These are phyloP conservation scores for Colletotrichum plurivorum DNA, from an alignment of 2,329 filamentous ascomycete species.

Conservation along the genomic window DNA sequence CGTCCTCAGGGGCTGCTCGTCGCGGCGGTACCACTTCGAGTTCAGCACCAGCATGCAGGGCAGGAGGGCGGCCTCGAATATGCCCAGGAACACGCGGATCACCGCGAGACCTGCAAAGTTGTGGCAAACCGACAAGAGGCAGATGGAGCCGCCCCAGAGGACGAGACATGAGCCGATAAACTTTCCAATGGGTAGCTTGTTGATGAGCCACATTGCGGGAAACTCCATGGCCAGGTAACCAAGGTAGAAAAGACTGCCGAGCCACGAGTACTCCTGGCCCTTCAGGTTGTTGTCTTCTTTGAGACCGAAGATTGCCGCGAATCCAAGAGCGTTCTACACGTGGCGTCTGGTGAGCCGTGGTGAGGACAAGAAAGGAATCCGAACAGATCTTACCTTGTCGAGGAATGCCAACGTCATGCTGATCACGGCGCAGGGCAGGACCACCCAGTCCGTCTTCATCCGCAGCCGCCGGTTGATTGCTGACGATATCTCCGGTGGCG, in stretches of 20 bases:
- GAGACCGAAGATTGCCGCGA: slow-evolving; percentile 69
- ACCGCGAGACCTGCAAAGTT: slow-evolving; percentile 42
- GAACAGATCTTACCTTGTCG: slow-evolving; percentile 33
- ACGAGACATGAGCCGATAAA: slow-evolving; percentile 47
- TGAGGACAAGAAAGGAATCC: background rate
- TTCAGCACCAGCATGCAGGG: slow-evolving; percentile 64
- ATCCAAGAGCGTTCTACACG: slow-evolving; percentile 46
- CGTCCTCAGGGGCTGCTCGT: slow-evolving; percentile 74
- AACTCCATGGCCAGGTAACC: slow-evolving; percentile 73
- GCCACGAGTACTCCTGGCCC: slow-evolving; percentile 69
- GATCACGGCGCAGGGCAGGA: slow-evolving; percentile 39
- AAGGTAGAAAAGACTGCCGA: slow-evolving; percentile 71
- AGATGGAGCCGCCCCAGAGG: slow-evolving; percentile 55
- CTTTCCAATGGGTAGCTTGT: slow-evolving; percentile 49
- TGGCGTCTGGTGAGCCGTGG: slow-evolving; percentile 1
- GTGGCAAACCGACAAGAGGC: slow-evolving; percentile 53
- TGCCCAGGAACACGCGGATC: slow-evolving; percentile 43
- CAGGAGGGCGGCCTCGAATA: slow-evolving; percentile 50
- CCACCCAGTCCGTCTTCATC: slow-evolving; percentile 41
- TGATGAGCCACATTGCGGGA: slow-evolving; percentile 71
- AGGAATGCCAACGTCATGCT: slow-evolving; percentile 43
- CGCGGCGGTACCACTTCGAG: slow-evolving; percentile 61
- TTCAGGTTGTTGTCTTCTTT: slow-evolving; percentile 63
- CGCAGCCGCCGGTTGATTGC: slow-evolving; percentile 36
- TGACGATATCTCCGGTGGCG: background rate